Percentiles rank a stretch among this genome's conserved stretches.
phyloP scores from a whole-genome alignment of 768 basidiomycete species.

The Vishniacozyma victoriae region DNA sequence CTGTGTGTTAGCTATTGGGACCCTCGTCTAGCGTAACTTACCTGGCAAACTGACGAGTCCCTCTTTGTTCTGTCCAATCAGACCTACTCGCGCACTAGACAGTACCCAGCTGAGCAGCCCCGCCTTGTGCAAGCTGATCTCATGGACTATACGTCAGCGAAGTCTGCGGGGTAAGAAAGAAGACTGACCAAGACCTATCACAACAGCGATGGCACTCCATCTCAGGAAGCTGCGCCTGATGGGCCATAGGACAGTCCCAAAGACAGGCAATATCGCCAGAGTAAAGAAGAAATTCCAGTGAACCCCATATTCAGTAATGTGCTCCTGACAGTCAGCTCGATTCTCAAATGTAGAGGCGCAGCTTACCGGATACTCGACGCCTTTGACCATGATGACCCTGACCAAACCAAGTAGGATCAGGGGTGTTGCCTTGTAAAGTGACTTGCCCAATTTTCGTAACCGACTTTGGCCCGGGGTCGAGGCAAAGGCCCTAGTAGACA shows the following conservation, averaged over 20 bases:
- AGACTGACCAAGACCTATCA: slow-evolving; percentile 53
- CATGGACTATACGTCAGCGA: slow-evolving; percentile 59
- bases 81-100: slow-evolving; percentile 56
- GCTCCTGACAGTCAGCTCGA: slow-evolving; percentile 58
- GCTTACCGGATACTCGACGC: slow-evolving; percentile 83
- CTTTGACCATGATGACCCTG: slow-evolving; percentile 80
- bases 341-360: neutral
- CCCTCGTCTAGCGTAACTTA: no score
- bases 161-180: slow-evolving; percentile 1
- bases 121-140: slow-evolving; percentile 56
- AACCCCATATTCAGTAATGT: slow-evolving; percentile 88
- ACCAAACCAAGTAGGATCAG: slow-evolving; percentile 67
- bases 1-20: no score
- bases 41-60: slow-evolving; percentile 66
- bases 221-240: slow-evolving; percentile 55
- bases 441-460: slow-evolving; percentile 47
- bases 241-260: slow-evolving; percentile 66
- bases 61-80: slow-evolving; percentile 83
- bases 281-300: slow-evolving; percentile 99
- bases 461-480: no score
- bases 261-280: slow-evolving; percentile 67
- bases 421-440: slow-evolving; percentile 60
- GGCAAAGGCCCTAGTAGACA: slow-evolving; percentile 66
- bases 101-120: slow-evolving; percentile 64
- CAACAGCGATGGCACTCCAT: slow-evolving; percentile 59